Evolutionary conservation across 345 rosid genomes (phyloP).

Genomic region (Acer negundo): DNA sequence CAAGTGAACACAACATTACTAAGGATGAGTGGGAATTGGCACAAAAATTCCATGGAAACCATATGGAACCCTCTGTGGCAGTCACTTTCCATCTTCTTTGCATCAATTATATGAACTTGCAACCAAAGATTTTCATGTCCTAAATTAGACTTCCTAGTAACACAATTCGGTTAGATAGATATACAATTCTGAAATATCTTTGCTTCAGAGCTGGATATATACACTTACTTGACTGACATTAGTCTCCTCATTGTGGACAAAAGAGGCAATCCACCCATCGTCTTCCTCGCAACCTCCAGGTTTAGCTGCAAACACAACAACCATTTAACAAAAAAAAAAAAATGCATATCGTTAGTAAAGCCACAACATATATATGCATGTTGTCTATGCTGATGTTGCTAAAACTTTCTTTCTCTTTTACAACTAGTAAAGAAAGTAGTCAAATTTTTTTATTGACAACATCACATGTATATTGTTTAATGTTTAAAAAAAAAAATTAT

Average conservation of each 20-base stretch:
- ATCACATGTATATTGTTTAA: too few relatives aligned
- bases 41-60: conserved; percentile 46
- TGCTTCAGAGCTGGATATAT: too few relatives aligned
- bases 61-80: conserved; percentile 42
- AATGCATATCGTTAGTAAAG: too few relatives aligned
- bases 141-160: neutral
- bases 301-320: conserved; percentile 36
- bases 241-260: conserved; percentile 47
- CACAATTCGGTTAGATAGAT: too few relatives aligned
- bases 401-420: too few relatives aligned
- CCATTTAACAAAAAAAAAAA: too few relatives aligned
- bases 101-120: conserved; percentile 40
- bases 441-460: too few relatives aligned
- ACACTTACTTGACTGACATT: conserved; percentile 37
- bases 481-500: too few relatives aligned
- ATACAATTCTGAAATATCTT: too few relatives aligned
- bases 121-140: neutral
- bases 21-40: conserved; percentile 12
- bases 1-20: neutral
- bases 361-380: too few relatives aligned
- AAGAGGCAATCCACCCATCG: conserved; percentile 57
- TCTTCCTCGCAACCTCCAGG: conserved; percentile 39
- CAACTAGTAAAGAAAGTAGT: too few relatives aligned
- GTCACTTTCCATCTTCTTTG: conserved; percentile 25
- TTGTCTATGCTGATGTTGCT: too few relatives aligned